Base-by-base conservation (phyloP, 768 basidiomycete genomes). In the Leccinum imitatum region DNA sequence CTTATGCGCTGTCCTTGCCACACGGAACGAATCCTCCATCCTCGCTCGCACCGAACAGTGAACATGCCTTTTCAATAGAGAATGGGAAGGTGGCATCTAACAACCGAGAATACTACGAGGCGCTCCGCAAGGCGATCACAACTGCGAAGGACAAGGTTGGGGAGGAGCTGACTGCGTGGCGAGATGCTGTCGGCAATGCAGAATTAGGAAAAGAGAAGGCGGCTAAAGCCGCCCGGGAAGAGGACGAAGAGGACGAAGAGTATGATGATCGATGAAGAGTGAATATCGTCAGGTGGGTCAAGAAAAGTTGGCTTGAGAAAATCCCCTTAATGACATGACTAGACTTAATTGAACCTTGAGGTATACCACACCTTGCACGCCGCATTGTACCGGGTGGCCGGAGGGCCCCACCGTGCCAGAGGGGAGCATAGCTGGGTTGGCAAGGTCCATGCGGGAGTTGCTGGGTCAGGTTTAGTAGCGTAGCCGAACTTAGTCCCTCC, bases 161-260 rank as follows among this genome's bases (percentile, higher is more conserved):
- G 10, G 79, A 84, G 48, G 87, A 90, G 63, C 70, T 92, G 71
- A 91, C 90, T 0, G 79, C 71, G 6, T 91, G 89, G 90, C 80
- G 86, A 66, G 89, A 92, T 72, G 80, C 81, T 6, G 85, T 91
- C 5, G 89, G 89, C 11, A 87, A 80, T 51, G 68, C 73, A 7
- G 90, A 92, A 71, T 69, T 81, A 65, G 78, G 67, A 15, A 90
- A 89, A 66, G 89, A 91, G 65, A 77, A 73, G 57, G 73, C 68
- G 17, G 72, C 67, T 50, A 77, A 74, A 57, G 73, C 76, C 8
- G 79, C 78, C 9, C 79, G 72, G 0, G 74, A 77, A 11, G 83
- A 82, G 0, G 80, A 77, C 9, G 80, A 79, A 4, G 84, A 79
- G 15, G 82, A 78, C 1, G 82, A 79, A 0, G 80, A 77, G 0